Base-by-base conservation (phyloP, 73 alveolate genomes). In the Tetrahymena borealis region DNA sequence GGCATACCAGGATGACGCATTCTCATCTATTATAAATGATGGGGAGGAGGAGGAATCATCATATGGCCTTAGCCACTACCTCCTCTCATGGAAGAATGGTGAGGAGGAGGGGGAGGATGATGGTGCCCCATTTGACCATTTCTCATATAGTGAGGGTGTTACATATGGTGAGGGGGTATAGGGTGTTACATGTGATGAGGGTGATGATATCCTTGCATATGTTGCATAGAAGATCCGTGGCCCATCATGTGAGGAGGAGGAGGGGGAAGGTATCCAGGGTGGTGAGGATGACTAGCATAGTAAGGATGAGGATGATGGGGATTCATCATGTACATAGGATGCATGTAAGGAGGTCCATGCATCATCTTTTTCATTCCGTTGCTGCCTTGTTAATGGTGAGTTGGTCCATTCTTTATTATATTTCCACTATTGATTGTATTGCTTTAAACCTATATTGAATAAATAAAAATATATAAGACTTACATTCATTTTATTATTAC, bases 21-120 rank as follows among this genome's bases (percentile, higher is more conserved):
- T 60, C 85, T 60, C 85, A 60, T 60, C 28, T 60, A 60, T 60
- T 60, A 60, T 60, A 60, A 60, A 15, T 60, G 85, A 6, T 60
- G 85, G 10, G 85, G 85, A 60, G 85, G 85, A n/a, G 85, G 85
- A 60, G 85, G 85, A 32, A 60, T 60, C 85, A 60, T 60, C 85
- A 60, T 60, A 20, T 13, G 85, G 31, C 85, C 85, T 60, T 60
- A 60, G n/a, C 85, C 85, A 60, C 28, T 60, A 3, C 15, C 31
- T 18, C 85, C 85, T 60, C 85, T 60, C 85, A 60, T 60, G 10
- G 37, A 13, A 24, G n/a, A 60, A 35, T 60, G 85, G 35, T 60
- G 85, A 12, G 78, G 78, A 60, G 85, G 85, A 15, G 85, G 85
- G 28, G 85, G 85, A n/a, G 85, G 85, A 18, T 32, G 85, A 60